Base-by-base conservation (phyloP, 2,329 filamentous ascomycete species). In the Fusarium protoensiforme region DNA sequence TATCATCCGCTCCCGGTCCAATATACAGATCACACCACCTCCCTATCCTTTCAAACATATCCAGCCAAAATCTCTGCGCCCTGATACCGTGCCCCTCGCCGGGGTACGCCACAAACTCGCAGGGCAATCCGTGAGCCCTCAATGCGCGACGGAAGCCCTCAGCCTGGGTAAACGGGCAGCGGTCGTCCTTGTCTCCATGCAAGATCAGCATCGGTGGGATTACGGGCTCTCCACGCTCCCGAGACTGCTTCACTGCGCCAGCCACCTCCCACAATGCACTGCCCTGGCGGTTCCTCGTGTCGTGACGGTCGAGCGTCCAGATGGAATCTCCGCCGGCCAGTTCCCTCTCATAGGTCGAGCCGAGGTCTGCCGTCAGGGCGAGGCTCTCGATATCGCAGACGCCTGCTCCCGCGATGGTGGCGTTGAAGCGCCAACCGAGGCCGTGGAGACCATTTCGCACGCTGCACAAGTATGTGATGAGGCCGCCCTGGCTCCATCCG, bases 401-500 rank as follows among this genome's bases (percentile, higher is more conserved):
- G 0, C 83, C 84, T 1, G 81, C 81, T 1, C 83, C 80, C 0
- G 81, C 78, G 0, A 85, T 79, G 2, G 76, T 75, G 7, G 80
- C 83, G 10, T 75, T 71, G 72, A 83, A 84, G 4, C 73, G 71
- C 82, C 83, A 85, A 2, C 77, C 81, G 0, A 75, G 69, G 1
- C 65, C 74, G 60, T 81, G 76, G 1, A 75, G 65, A 7, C 81
- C 81, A 63, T 84, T 83, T 16, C 82, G 79, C 3, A 81, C 81
- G 27, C 77, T 75, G 31, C 77, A 78, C 2, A 85, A 77, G 68
- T 83, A 84, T 3, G 80, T 75, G 1, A 85, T 68, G 16, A 80
- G 81, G 2, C 84, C 83, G 11, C 83, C 84, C 67, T 84, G 82
- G 24, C 78, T 80, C 75, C 77, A 83, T 1, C 83, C 83, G 2